Evolutionary conservation across 345 rosid genomes (phyloP), one percentile per base, ranked within the genome.

Genomic region (Syzygium aqueum): DNA sequence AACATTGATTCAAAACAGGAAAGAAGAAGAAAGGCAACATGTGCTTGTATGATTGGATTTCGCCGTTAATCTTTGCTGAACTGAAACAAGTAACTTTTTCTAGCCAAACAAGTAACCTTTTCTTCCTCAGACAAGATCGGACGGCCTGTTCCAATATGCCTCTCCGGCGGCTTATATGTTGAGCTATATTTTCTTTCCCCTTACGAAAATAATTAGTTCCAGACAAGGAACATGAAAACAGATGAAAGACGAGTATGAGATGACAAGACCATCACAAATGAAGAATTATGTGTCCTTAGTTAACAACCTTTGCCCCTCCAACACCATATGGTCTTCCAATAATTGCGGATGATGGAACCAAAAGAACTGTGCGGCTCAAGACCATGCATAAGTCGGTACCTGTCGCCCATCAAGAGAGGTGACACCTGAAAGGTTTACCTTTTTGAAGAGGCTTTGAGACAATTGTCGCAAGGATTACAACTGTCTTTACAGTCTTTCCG

Each of bases 401-500:
- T 14, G 21, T 28, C 40, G 77, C 8, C 77, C 37, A 63, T 63
- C 77, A 17, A 15, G 77, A 65, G 40, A 65, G 37, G 30, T 15
- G 40, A 65, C 21, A 65, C 77, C 1, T 65, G 40, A 54, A 84
- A 84, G 22, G 84, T 27, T 37, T 87, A 49, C 84, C 86, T 86
- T 93, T 89, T 91, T 57, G 67, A 65, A 84, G 93, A 86, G 61
- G 90, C 43, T 91, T 88, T 93, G 89, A 92, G 93, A 93, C 99
- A 96, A 89, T 95, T 94, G 91, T 97, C 99, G 85, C 98, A 97
- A 5, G 98, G 98, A 90, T 90, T 92, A 53, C 92, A 87, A 87
- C 96, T 94, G 80, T 87, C 59, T 93, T 93, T 94, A 90, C 99
- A 96, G 61, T 86, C 86, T 67, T 91, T 91, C 43, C 86, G 89